Evolutionary conservation across 352 stramenopile species (phyloP), one percentile per base, ranked within the genome.

Genomic region (Globisporangium abappressorium): DNA sequence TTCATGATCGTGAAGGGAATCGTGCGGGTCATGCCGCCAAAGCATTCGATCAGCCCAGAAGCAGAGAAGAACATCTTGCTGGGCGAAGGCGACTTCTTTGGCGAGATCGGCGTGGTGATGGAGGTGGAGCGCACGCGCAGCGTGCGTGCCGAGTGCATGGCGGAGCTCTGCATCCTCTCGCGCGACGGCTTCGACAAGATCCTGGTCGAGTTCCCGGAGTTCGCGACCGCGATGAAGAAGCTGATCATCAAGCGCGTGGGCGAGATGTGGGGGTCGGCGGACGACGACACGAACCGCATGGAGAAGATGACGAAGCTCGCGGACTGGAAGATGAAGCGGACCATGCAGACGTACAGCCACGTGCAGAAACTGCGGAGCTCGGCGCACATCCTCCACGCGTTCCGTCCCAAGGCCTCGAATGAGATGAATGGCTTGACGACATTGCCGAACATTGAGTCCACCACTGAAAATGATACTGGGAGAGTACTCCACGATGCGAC

Each of bases 1-100:
- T 91, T 89, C 65, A 87, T 89, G 79, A 85, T 91, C 64, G 76
- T 88, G 58, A 91, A 91, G 68, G 82, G 82, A 3, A 85, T 89
- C 41, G 79, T 91, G 5, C 73, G 77, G 0, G 78, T 89, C 26
- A 72, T 89, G 63, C 81, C 81, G n/a, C 77, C 73, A 2, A 75
- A 82, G 9, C 70, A 63, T 4, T 71, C 64, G 22, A 66, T 66
- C 20, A 71, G 73, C 38, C 71, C 63, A 7, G 51, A 73, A 14
- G 55, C 74, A 2, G 64, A 77, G 24, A 78, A 80, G 51, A 75
- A 80, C 22, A 88, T 90, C 12, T 62, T 89, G n/a, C 57, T 91
- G 4, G 73, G 74, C n/a, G 78, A 91, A 53, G 79, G 80, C 3
- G 74, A 91, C 41, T 88, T 91, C 59, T 91, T 91, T 55, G 82